Base-by-base conservation (phyloP, 257 asterid genomes). In the Orobanche coerulescens region DNA sequence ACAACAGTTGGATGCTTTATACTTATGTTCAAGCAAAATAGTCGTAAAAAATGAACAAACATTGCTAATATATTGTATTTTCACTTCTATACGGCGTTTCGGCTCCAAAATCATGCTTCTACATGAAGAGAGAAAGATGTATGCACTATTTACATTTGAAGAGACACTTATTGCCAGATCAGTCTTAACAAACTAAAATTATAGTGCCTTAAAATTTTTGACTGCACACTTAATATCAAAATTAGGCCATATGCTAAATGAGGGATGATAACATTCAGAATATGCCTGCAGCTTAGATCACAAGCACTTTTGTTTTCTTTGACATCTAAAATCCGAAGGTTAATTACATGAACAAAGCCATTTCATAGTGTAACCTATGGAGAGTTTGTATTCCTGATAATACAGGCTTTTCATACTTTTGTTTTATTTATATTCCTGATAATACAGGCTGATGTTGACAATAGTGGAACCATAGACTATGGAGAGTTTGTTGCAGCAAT, bases 401-500 rank as follows among this genome's bases (percentile, higher is more conserved):
- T n/a, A n/a, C n/a, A 30, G 36, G 7, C 5, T 7, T 7, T 30
- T 30, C 36, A 3, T 7, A 30, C 36, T 30, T 20, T 12, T 15
- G 2, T 28, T 4, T 48, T n/a, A 0, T 11, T 8, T 6, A 4
- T 11, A 47, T 16, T 70, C 26, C 30, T 46, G 69, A 59, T 18
- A 67, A 78, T 65, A 63, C 78, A 90, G 97, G 96, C 96, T 5
- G 96, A 91, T 66, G 65, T 87, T 16, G 96, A 91, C 67, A 91
- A 88, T 63, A 91, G 84, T 33, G 97, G 97, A 37, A 85, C 94
- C 4, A 85, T 90, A 49, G 97, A 87, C 75, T 90, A 90, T 36
- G 81, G 87, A 9, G 97, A 90, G 75, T 91, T 91, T 54, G 84
- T 91, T 15, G 95, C 97, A 15, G 97, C 97, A 73, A 91, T 88